Percentiles rank a stretch among this genome's conserved stretches.
These are phyloP conservation scores for Auriculariales sp. DNA, from an alignment of 768 basidiomycete species.

Conservation along the genomic window DNA sequence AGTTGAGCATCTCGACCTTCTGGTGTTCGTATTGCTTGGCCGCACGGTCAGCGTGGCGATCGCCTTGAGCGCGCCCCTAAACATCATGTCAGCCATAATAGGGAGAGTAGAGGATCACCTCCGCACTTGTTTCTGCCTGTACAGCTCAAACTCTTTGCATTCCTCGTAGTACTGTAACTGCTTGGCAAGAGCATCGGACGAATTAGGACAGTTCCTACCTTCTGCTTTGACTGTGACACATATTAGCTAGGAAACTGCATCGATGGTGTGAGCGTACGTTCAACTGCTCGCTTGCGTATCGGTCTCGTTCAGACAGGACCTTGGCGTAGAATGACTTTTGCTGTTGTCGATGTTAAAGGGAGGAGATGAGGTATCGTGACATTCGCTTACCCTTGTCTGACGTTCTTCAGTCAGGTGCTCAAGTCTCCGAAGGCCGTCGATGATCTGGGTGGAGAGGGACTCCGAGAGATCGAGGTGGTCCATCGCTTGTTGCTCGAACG, in stretches of 20 bases:
- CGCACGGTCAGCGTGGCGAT: slow-evolving; percentile 59
- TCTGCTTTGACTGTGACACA: slow-evolving; percentile 40
- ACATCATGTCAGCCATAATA: background rate
- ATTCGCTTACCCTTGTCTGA: slow-evolving; percentile 45
- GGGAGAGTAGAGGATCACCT: slow-evolving; percentile 3
- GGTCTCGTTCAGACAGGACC: slow-evolving; percentile 55
- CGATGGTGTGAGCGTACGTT: slow-evolving; percentile 34
- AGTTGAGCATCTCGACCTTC: slow-evolving; percentile 59
- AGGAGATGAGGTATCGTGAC: background rate
- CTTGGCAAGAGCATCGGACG: background rate
- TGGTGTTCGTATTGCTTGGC: slow-evolving; percentile 67
- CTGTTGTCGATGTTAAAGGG: slow-evolving; percentile 17
- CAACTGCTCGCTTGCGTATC: slow-evolving; percentile 45
- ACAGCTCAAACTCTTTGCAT: slow-evolving; percentile 54
- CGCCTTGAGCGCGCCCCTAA: slow-evolving; percentile 54
- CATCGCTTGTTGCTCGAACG: slow-evolving; percentile 44
- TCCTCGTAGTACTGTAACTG: slow-evolving; percentile 58
- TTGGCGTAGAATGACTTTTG: slow-evolving; percentile 61
- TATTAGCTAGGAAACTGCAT: slow-evolving; percentile 2
- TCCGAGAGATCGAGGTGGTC: slow-evolving; percentile 61
- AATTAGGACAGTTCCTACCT: slow-evolving; percentile 23
- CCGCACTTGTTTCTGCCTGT: slow-evolving; percentile 65
- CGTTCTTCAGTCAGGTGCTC: slow-evolving; percentile 50
- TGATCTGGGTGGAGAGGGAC: slow-evolving; percentile 38
- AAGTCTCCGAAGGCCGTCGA: slow-evolving; percentile 44